Conservation (phyloP, 495 filamentous ascomycete genomes). For the Pyronema omphalodes region DNA sequence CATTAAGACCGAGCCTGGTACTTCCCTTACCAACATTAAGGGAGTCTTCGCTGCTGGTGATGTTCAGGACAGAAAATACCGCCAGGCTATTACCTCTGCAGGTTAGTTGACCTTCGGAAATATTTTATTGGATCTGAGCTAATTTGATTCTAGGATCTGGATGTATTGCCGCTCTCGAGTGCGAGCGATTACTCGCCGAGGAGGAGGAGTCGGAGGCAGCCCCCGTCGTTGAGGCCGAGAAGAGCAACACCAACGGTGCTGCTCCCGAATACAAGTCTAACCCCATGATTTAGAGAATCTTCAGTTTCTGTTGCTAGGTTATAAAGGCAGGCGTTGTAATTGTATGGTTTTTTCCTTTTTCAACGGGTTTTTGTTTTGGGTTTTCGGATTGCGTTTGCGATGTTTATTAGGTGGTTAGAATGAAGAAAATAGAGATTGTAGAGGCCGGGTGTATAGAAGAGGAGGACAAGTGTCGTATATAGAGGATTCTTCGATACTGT, state of each 20-base stretch:
- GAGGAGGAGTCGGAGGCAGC: constrained; percentile 33
- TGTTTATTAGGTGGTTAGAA: too few relatives aligned
- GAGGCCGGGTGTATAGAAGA: too few relatives aligned
- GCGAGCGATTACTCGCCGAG: constrained; percentile 78
- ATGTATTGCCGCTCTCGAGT: constrained; percentile 85
- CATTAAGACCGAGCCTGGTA: constrained; percentile 73
- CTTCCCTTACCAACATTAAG: constrained; percentile 68
- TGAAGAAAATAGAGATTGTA: too few relatives aligned
- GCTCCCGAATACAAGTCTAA: constrained; percentile 21
- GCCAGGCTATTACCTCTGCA: constrained; percentile 94
- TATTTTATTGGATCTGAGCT: neutral
- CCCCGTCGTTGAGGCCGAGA: constrained; percentile 28
- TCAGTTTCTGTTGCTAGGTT: neutral
- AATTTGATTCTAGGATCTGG: constrained; percentile 51
- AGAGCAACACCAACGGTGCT: constrained; percentile 30
- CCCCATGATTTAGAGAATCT: constrained; percentile 20
- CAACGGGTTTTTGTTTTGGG: too few relatives aligned
- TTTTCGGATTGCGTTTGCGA: too few relatives aligned
- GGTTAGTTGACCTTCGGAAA: constrained; percentile 38
- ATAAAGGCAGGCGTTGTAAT: too few relatives aligned
- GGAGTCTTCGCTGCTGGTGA: constrained; percentile 95
- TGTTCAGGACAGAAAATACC: constrained; percentile 95
- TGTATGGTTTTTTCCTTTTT: too few relatives aligned
- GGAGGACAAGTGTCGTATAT: too few relatives aligned
- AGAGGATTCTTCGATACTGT: too few relatives aligned